Base-by-base conservation (phyloP, 441 rosid species). In the Biscutella laevigata region DNA sequence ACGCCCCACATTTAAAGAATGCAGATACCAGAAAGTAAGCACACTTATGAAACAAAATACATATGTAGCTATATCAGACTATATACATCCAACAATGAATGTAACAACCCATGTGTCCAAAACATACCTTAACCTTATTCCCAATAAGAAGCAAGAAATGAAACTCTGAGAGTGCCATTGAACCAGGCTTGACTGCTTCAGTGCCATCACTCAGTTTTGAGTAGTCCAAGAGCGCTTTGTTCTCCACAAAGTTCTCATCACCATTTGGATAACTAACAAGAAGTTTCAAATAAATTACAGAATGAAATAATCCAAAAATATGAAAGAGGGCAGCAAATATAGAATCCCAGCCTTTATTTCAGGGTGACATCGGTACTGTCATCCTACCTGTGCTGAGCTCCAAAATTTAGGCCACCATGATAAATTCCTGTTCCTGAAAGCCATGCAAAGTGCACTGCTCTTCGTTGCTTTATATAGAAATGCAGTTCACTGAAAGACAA, bases 391-490 rank as follows among this genome's bases (percentile, higher is more conserved):
- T 69, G 91, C 53, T 91, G 96, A 51, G 95, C 81, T 70, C 99
- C 97, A 77, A 94, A 94, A 75, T 88, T 94, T 33, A 94, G 74
- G 70, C 94, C 86, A n/a, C 99, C 99, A 45, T 89, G 91, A 70
- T 89, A 94, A 41, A 94, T 86, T 39, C 99, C 99, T 33, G 96
- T 94, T 62, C 99, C 96, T 52, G 99, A 89, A 72, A 94, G 95
- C 99, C 99, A 89, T 17, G 99, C 95, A 69, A 94, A 94, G 79
- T 94, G 96, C 53, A 83, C 79, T 8, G 99, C 96, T 80, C 99
- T 77, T 75, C 96, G 77, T 76, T 94, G 99, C 79, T 94, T 89
- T 77, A 94, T 84, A 67, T 68, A 94, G 82, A 89, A 94, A 74
- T 81, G 94, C 56, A 94, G 77, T 70, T 89, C 99, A 73, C 99